Base-by-base conservation (phyloP, 805 yeast species). In the Kazachstania bromeliacearum region DNA sequence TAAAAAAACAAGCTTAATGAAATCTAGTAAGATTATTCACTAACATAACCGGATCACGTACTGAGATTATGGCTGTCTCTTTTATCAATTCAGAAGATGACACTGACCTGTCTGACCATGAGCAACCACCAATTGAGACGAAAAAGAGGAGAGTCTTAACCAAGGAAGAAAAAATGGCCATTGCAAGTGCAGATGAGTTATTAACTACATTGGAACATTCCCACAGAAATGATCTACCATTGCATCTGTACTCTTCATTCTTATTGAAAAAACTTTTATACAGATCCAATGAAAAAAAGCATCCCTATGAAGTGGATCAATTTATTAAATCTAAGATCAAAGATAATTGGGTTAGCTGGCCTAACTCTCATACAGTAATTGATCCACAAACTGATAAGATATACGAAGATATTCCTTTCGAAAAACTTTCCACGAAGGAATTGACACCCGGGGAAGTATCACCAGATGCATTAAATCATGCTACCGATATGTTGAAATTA, bases 161-260 rank as follows among this genome's bases (percentile, higher is more conserved):
- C 27, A 20, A 20, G n/a, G 37, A 28, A 1, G 47, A 47, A 17
- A 44, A 34, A 27, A 33, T 39, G 16, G 15, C 43, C 5, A 40
- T 50, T 9, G 39, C 38, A 13, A 36, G 42, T 27, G 58, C 59
- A 2, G 48, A 53, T 28, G 60, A 57, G 51, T 30, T 64, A 17
- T 31, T 69, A 8, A 42, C 55, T n/a, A 44, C 55, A 5, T 45
- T 77, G 17, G 84, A 79, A 44, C 61, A 61, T 10, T 66, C 67
- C 2, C 72, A 67, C 40, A 55, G 76, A 22, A 55, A 56, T 9
- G 87, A 83, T 54, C 57, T 82, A 21, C 69, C 80, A 0, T 49
- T 74, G 2, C 94, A 83, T 56, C 55, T 84, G 3, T 83, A 79
- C 51, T 70, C 81, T 17, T 51, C 77, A 0, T 63, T 64, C 39